Evolutionary conservation across 108 stramenopile species (phyloP), one percentile per base, ranked within the genome.

Genomic region (Cyclotella cryptica): DNA sequence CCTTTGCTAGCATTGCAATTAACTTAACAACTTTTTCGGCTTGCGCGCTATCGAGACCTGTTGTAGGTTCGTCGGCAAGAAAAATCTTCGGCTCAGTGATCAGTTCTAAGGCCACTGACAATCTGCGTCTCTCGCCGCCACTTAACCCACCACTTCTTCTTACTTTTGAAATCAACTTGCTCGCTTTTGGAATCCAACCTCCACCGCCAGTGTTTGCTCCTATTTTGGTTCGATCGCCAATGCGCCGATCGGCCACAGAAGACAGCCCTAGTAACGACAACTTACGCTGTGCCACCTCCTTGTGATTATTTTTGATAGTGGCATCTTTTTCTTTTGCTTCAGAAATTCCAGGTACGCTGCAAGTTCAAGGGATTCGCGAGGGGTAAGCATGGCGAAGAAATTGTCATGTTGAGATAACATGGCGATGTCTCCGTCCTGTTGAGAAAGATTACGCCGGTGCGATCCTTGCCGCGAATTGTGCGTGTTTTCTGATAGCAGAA

Each of bases 321-420:
- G 43, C 15, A 42, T 65, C 43, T 69, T 55, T 30, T n/a, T 43
- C 26, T 70, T 42, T 12, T 66, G 22, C 65, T 79, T 71, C 27
- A 87, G 84, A 59, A 86, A 62, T 74, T 92, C 88, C 28, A 93
- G 74, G 72, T 76, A 93, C 6, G 89, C 83, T 24, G 91, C 92
- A n/a, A 95, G 80, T 35, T 89, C 81, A 54, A 96, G 60, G 12
- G 93, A 89, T 69, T 97, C 96, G 18, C 87, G 74, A 5, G 90
- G 86, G 0, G 93, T 95, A 0, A 97, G 87, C 89, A 91, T 86
- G 42, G 69, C 49, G 59, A 97, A 97, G 64, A 97, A 95, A 68
- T 72, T 55, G 60, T 93, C 92, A 55, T 91, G 70, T 78, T 97
- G 96, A 49, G 88, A 82, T 18, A 97, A 76, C 78, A 89, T 89